Conservation (phyloP, 2,329 filamentous ascomycete genomes). For the Clonostachys byssicola region DNA sequence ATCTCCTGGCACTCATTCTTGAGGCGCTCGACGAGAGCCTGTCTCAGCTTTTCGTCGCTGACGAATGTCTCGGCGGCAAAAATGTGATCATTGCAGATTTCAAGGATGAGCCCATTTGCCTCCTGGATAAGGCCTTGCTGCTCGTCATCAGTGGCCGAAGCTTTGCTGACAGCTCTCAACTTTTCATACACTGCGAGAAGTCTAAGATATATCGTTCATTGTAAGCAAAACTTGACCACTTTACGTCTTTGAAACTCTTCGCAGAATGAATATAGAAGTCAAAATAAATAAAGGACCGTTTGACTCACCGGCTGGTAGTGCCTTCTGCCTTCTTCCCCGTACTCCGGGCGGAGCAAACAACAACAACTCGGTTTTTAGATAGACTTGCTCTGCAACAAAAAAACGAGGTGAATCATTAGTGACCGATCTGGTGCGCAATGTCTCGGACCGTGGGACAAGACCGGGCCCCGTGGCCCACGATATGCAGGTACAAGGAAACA, state of each 20-base stretch:
- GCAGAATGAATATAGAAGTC: neutral
- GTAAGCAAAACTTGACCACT: neutral
- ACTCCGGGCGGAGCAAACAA: slow-evolving; percentile 94
- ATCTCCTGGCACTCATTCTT: slow-evolving; percentile 77
- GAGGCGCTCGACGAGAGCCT: slow-evolving; percentile 61
- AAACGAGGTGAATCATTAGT: neutral
- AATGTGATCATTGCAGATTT: slow-evolving; percentile 80
- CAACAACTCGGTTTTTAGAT: slow-evolving; percentile 69
- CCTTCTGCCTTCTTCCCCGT: slow-evolving; percentile 92
- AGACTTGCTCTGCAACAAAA: slow-evolving; percentile 37
- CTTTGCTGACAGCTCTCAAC: slow-evolving; percentile 47
- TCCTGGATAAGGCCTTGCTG: slow-evolving; percentile 53
- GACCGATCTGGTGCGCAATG: too few species aligned
- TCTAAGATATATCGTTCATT: slow-evolving; percentile 20
- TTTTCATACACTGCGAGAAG: slow-evolving; percentile 57
- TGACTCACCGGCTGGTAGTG: slow-evolving; percentile 85
- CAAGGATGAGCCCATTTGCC: slow-evolving; percentile 72
- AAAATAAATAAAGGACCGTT: neutral
- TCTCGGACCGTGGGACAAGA: too few species aligned
- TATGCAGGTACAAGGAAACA: neutral
- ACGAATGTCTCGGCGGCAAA: slow-evolving; percentile 64
- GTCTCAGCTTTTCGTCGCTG: slow-evolving; percentile 48
- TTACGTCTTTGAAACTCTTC: neutral
- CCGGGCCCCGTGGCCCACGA: too few species aligned
- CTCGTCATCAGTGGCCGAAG: slow-evolving; percentile 45